phyloP scores from a whole-genome alignment of 345 rosid genomes.

The Syzygium oleosum region DNA sequence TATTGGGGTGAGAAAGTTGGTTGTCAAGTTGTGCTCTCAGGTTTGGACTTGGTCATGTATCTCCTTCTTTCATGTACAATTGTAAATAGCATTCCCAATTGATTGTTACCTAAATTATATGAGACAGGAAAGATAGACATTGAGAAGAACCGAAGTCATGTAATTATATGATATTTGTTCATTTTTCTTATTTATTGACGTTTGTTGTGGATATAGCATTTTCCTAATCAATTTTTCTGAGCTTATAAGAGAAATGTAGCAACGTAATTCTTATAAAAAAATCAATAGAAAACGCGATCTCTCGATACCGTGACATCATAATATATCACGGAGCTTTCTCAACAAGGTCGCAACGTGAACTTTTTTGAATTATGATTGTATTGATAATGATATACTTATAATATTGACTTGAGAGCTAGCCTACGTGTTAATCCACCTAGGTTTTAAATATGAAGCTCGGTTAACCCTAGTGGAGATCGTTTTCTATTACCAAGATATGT shows the following conservation, averaged over 20 bases:
- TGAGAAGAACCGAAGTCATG: no score
- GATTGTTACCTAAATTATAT: neutral
- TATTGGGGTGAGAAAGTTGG: neutral
- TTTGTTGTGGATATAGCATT: neutral
- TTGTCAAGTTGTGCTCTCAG: neutral
- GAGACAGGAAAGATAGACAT: neutral
- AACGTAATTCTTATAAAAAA: neutral
- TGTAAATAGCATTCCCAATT: neutral
- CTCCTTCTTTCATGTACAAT: neutral
- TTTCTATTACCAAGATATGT: neutral
- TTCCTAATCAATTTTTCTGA: neutral
- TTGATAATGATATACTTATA: neutral
- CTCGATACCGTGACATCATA: neutral
- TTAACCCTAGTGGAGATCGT: neutral
- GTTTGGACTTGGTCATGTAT: neutral
- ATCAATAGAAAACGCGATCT: neutral
- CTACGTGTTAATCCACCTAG: neutral
- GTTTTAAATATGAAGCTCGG: neutral
- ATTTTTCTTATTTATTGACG: neutral
- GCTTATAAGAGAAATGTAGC: neutral
- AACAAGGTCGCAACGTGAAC: neutral
- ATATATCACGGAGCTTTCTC: neutral
- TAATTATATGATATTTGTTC: neutral
- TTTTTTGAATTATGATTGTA: neutral
- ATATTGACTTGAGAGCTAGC: neutral